Conservation (phyloP, 1,284 basidiomycete genomes). For the Fomes fomentarius region DNA sequence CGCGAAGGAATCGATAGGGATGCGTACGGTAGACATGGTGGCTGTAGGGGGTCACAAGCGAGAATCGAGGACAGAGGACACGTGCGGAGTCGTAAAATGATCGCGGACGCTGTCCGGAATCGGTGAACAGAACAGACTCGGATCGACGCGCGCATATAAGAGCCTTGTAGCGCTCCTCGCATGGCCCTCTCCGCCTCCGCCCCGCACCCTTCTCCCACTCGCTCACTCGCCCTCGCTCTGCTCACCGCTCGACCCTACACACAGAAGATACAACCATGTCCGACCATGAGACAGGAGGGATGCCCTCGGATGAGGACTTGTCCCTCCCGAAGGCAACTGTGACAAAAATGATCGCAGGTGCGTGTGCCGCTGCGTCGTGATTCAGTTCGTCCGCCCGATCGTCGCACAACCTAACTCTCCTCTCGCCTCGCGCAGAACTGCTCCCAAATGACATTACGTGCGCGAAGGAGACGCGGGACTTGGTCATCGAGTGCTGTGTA, state of each 20-base stretch:
- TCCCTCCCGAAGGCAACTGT: slow-evolving; percentile 97
- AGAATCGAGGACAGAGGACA: slow-evolving; percentile 30
- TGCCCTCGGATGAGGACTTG: slow-evolving; percentile 85
- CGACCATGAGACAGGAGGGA: slow-evolving; percentile 76
- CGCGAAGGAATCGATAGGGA: slow-evolving; percentile 10
- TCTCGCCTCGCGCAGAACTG: slow-evolving; percentile 63
- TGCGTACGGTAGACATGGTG: slow-evolving; percentile 58
- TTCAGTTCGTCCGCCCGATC: background rate
- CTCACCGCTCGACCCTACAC: slow-evolving; percentile 3
- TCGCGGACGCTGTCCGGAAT: slow-evolving; percentile 15
- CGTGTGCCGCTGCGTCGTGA: slow-evolving; percentile 26
- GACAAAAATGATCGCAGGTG: slow-evolving; percentile 94
- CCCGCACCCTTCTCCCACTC: slow-evolving; percentile 14
- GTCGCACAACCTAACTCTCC: background rate
- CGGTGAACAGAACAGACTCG: slow-evolving; percentile 8
- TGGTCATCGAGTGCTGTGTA: slow-evolving; percentile 98
- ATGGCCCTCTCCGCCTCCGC: slow-evolving; percentile 15
- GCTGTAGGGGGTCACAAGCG: slow-evolving; percentile 31
- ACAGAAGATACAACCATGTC: slow-evolving; percentile 60
- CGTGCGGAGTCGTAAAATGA: slow-evolving; percentile 60
- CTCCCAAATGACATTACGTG: slow-evolving; percentile 90
- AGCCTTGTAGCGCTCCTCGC: slow-evolving; percentile 24
- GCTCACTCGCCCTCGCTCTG: background rate
- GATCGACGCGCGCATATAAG: slow-evolving; percentile 28
- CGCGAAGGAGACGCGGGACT: slow-evolving; percentile 94